Conservation (phyloP, 2,329 filamentous ascomycete genomes). For the Trichoderma lentiforme region DNA sequence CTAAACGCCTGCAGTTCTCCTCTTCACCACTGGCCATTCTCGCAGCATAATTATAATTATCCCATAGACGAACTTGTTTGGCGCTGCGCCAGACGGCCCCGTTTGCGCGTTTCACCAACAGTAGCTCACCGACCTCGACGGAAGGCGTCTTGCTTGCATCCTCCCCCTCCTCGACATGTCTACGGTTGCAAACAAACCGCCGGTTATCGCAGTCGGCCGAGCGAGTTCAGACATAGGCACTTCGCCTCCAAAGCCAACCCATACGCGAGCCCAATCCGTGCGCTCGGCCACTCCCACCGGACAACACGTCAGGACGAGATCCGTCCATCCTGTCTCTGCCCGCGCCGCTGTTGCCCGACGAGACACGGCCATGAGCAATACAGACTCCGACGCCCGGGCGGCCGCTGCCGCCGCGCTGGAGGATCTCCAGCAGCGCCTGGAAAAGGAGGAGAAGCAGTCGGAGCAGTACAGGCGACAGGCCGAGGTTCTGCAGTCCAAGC, state of each 20-base stretch:
- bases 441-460: conserved; percentile 72
- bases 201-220: conserved; percentile 46
- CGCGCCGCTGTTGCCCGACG: conserved; percentile 66
- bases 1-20: conserved; percentile 12
- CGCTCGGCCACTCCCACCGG: conserved; percentile 43
- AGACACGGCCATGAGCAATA: conserved; percentile 45
- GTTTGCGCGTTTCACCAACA: conserved; percentile 5
- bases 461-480: conserved; percentile 81
- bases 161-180: conserved; percentile 41
- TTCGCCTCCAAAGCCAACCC: conserved; percentile 34
- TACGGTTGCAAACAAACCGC: conserved; percentile 51
- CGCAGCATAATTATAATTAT: conserved; percentile 13
- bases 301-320: conserved; percentile 55
- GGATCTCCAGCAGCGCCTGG: conserved; percentile 77
- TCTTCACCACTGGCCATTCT: conserved; percentile 6
- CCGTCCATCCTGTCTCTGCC: conserved; percentile 70
- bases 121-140: conserved; percentile 13
- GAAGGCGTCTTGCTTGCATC: background rate
- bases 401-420: conserved; percentile 77
- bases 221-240: conserved; percentile 39
- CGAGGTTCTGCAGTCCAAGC: conserved; percentile 76
- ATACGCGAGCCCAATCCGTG: conserved; percentile 36
- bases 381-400: conserved; percentile 71
- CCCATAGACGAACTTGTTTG: background rate
- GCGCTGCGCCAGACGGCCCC: conserved; percentile 11